Evolutionary conservation across 169 alveolate species (phyloP), one percentile per base, ranked within the genome.

Genomic region (Plasmodium cynomolgi): DNA sequence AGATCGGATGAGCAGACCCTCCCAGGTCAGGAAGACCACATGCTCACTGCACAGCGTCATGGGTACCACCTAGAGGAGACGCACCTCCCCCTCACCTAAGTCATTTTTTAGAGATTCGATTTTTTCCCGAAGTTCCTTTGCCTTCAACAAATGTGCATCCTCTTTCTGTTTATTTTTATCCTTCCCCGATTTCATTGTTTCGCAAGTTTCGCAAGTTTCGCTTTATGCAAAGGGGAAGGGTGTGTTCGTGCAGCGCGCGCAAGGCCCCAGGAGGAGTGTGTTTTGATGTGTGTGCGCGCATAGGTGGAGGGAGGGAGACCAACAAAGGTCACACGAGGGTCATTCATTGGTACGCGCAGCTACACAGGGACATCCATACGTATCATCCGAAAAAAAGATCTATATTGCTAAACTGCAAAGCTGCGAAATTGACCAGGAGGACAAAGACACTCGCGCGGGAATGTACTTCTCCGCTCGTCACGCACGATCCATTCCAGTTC

Each of bases 111-210:
- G 81, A 31, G 84, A 54, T 44, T 80, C 94, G 15, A 88, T 88
- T 88, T 88, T 88, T 80, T 88, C 94, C 73, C 50, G 54, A 47
- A 88, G 37, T 81, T 88, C 94, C 73, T 80, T 88, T 56, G 91
- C 94, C 58, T 88, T 88, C 81, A 88, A 23, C 37, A 88, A 41
- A 9, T 88, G 94, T 62, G 47, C 90, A 58, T 88, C 94, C 37
- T 88, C 94, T 41, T 88, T 80, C 37, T 88, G 81, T 58, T 88
- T 88, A n/a, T 88, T 88, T 80, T 88, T 88, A 58, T 58, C 90
- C 29, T 23, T 39, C 37, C 31, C 83, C 50, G 94, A 88, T 58
- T 17, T 88, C 94, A 88, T 88, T 88, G 74, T 83, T 54, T 31
- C 41, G 62, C 41, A 26, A 68, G 74, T 83, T 54, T 31, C 41